Base-by-base conservation (phyloP, 192 early-diverging fungal species). In the Gonapodya prolifera region DNA sequence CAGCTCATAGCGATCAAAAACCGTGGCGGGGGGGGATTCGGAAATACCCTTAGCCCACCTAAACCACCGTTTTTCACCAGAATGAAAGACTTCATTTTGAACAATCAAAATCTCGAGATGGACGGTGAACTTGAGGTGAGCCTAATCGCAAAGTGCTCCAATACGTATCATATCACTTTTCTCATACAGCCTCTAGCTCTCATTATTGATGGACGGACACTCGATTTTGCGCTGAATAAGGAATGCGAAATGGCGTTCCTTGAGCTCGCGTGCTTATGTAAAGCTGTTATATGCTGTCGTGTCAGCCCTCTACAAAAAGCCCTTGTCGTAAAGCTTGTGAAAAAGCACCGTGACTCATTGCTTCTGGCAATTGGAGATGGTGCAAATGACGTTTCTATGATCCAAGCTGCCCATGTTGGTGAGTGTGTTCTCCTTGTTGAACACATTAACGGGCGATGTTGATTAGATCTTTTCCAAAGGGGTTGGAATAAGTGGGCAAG, bases 371-470 rank as follows among this genome's bases (percentile, higher is more conserved):
- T 99, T 81, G 97, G 97, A 69, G 97, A 99, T 83, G 97, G 97
- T 35, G 97, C 97, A 34, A 99, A 99, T 81, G 97, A 99, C 81
- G 96, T 99, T 0, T 92, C 91, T 30, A 99, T 99, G 97, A 99
- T 99, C 80, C 97, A 99, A 81, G 97, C 96, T 13, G 77, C 78
- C 1, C 77, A 78, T 34, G 30, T 78, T 30, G 71, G 71, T 73
- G 13, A 30, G 71, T 73, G 13, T 18, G 32, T 32, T 2, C 8
- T 30, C 2, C 18, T 29, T 13, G 31, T 32, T 18, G 2, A 29
- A 8, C 16, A 32, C 31, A 73, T 73, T 29, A 8, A 16, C 45
- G 45, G 45, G 23, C 16, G 71, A 18, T 13, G 13, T 32, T 73
- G 32, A 30, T 29, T 29, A 32, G 18, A 73, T 30, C 71, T 73